A percentile compares a stretch with the other conserved stretches of the same genome.
Evolutionary conservation across 768 basidiomycete species (phyloP).

Genomic region (Russula sp.): DNA sequence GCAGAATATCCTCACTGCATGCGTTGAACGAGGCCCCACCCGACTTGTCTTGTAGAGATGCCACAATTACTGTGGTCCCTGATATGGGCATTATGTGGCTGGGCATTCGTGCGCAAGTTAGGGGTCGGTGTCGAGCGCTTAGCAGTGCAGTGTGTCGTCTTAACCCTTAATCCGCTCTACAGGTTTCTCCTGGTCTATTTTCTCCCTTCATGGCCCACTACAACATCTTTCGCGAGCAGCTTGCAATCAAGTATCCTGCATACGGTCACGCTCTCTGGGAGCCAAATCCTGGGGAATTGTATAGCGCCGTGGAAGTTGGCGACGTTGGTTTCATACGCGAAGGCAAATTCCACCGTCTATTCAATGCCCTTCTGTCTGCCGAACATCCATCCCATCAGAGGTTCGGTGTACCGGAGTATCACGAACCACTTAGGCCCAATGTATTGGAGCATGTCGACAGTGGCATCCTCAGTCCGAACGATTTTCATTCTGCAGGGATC

Average conservation of each 20-base stretch:
- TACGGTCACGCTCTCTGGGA: conserved; percentile 21
- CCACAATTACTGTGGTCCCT: too few relatives aligned
- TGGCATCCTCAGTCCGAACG: not conserved
- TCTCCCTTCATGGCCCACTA: conserved; percentile 1
- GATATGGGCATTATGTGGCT: too few relatives aligned
- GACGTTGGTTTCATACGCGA: conserved; percentile 23
- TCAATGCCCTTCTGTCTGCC: conserved; percentile 16
- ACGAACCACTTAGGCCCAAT: not conserved
- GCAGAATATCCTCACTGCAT: too few relatives aligned
- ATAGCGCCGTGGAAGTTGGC: conserved; percentile 19
- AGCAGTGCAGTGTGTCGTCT: too few relatives aligned
- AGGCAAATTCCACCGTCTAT: conserved; percentile 23
- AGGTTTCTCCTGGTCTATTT: too few relatives aligned
- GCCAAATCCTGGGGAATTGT: conserved; percentile 8
- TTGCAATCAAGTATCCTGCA: not conserved
- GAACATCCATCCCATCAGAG: not conserved
- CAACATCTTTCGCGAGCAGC: conserved; percentile 15
- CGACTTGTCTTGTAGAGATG: too few relatives aligned
- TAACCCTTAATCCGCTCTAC: too few relatives aligned
- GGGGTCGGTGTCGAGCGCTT: too few relatives aligned
- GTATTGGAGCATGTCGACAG: not conserved
- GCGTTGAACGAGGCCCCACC: too few relatives aligned
- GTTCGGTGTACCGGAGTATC: not conserved
- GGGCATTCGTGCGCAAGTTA: too few relatives aligned
- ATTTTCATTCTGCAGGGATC: not conserved